These are phyloP conservation scores for Nothophaeocryptopus gaeumannii DNA, from an alignment of 2,329 filamentous ascomycete species.

Conservation along the genomic window DNA sequence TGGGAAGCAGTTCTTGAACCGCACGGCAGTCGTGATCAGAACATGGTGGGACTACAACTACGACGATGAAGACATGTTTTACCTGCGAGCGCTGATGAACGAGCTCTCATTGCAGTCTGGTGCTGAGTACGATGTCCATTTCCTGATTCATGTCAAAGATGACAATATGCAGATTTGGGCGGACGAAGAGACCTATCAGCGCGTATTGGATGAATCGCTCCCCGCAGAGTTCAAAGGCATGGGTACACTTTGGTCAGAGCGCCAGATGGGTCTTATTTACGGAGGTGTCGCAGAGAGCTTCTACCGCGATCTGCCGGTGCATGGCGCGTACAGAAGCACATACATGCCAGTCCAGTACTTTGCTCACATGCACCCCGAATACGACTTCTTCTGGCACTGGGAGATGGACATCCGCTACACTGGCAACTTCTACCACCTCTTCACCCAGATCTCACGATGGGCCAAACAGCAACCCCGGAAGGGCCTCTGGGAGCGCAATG, in stretches of 20 bases:
- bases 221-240: conserved; percentile 51
- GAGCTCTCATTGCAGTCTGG: conserved; percentile 76
- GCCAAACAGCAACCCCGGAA: conserved; percentile 65
- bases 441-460: conserved; percentile 66
- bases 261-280: conserved; percentile 55
- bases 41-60: conserved; percentile 80
- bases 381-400: conserved; percentile 92
- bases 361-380: conserved; percentile 81
- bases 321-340: conserved; percentile 68
- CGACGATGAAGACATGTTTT: conserved; percentile 75
- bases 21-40: conserved; percentile 77
- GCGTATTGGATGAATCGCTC: conserved; percentile 54
- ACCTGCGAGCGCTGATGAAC: conserved; percentile 75
- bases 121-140: conserved; percentile 78
- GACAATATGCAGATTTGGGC: conserved; percentile 77
- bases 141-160: conserved; percentile 81
- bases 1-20: conserved; percentile 41
- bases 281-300: conserved; percentile 49
- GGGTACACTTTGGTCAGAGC: conserved; percentile 53
- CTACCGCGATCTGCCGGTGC: conserved; percentile 62
- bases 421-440: conserved; percentile 81
- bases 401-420: conserved; percentile 92
- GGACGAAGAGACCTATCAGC: conserved; percentile 69
- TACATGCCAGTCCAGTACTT: conserved; percentile 97
- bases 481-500: conserved; percentile 73